phyloP scores from a whole-genome alignment of 768 basidiomycete species.

The Naganishia friedmannii region DNA sequence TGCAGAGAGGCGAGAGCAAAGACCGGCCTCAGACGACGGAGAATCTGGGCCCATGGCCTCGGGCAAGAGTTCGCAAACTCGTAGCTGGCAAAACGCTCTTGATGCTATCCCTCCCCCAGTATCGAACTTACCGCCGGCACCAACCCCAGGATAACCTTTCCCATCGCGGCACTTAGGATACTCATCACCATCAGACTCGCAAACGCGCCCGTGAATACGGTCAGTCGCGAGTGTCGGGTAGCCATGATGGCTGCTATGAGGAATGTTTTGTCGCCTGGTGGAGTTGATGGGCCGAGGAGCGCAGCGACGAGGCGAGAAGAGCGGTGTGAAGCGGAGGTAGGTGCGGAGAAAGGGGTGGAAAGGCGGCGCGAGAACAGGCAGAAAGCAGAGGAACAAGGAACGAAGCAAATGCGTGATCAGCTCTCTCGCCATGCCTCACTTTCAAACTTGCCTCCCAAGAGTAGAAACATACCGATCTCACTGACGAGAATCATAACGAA shows the following conservation, averaged over 20 bases:
- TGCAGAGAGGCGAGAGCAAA: too few relatives aligned
- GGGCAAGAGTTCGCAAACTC: too few relatives aligned
- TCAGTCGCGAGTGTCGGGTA: constrained; percentile 75
- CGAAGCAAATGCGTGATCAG: not conserved
- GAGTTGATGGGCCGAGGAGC: constrained; percentile 44
- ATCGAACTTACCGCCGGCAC: constrained; percentile 59
- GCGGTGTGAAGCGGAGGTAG: too few relatives aligned
- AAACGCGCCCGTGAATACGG: constrained; percentile 86
- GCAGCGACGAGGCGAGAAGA: not conserved
- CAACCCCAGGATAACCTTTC: constrained; percentile 79
- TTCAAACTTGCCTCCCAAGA: not conserved
- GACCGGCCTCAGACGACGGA: too few relatives aligned
- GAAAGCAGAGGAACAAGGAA: too few relatives aligned
- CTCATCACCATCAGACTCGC: constrained; percentile 88
- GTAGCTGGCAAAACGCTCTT: not conserved
- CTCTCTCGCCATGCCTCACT: not conserved
- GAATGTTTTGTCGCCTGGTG: constrained; percentile 82
- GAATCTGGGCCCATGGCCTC: too few relatives aligned
- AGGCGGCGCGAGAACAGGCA: too few relatives aligned
- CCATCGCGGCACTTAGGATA: constrained; percentile 86
- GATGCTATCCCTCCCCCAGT: not conserved
- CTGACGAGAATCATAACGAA: constrained; percentile 81
- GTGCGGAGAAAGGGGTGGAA: too few relatives aligned
- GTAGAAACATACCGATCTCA: constrained; percentile 36
- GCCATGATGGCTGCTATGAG: constrained; percentile 77